Evolutionary conservation across 2,329 filamentous ascomycete genomes (phyloP), one percentile per base, ranked within the genome.

Genomic region (Colletotrichum horii): DNA sequence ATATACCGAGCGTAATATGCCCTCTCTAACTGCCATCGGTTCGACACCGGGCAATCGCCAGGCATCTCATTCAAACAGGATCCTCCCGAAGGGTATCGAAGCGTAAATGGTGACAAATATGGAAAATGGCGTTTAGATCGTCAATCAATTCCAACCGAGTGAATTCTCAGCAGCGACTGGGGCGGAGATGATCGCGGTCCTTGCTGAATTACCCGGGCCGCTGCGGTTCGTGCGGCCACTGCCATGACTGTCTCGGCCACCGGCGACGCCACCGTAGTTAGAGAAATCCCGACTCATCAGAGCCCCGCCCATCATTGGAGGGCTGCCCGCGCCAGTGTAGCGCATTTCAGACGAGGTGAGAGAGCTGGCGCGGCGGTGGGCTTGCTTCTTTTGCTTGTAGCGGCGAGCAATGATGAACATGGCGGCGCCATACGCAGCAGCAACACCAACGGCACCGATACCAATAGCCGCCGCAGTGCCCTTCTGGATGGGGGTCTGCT

Each of bases 91-190:
- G 77, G 77, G 77, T 78, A 78, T 78, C 77, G 75, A 78, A 78
- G 76, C 74, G 66, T 75, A 71, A 72, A 67, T 56, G 66, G 69
- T 76, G 65, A 69, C 26, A 72, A 34, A 68, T 71, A 74, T 72
- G 61, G 60, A 69, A 69, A 74, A 69, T 52, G 78, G 80, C 80
- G 80, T 83, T 78, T 76, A 80, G 76, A 77, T 84, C 82, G 80
- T 84, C 77, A 71, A 79, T 92, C 90, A 98, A 88, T 97, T 98
- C 96, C 96, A 98, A 81, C 96, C 96, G 79, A 98, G 91, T 67
- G 95, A 98, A 89, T 98, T 98, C 88, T 97, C 96, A 5, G 96
- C 94, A 84, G 96, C 96, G 78, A 98, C 94, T 5, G 96, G 96
- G 38, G 95, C 95, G 77, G 95, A 97, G 83, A 98, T 98, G 85